phyloP scores from a whole-genome alignment of 176 grass and related monocot genomes.

The Aegilops sharonensis region DNA sequence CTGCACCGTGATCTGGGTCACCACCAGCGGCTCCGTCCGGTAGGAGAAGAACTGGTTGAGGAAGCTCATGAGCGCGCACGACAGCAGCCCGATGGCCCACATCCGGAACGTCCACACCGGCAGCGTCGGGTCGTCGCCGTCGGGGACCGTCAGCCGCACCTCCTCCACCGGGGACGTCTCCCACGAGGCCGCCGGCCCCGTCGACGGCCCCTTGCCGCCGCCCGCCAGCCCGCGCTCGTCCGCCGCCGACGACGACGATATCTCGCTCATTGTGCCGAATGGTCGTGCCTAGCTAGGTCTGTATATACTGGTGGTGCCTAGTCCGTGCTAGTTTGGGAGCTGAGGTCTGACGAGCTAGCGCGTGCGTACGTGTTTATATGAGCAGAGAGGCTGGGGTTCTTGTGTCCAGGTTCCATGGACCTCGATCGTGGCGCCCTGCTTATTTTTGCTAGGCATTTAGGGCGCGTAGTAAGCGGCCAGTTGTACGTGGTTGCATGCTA shows the following conservation, averaged over 20 bases:
- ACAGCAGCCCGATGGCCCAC: conserved; percentile 64
- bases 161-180: conserved; percentile 69
- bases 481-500: no score
- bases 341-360: no score
- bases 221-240: conserved; percentile 35
- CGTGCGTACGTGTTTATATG: no score
- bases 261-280: conserved; percentile 29
- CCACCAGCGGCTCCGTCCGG: conserved; percentile 78
- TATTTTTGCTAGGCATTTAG: no score
- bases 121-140: conserved; percentile 62
- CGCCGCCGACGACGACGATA: neutral
- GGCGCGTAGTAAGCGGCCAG: no score
- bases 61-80: conserved; percentile 75
- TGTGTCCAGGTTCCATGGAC: no score
- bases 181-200: neutral
- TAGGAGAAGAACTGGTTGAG: conserved; percentile 95
- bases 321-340: no score
- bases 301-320: no score
- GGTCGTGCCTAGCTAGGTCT: no score
- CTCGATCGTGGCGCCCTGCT: no score
- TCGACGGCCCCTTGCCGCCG: neutral
- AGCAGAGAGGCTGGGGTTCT: no score
- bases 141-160: conserved; percentile 66
- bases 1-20: conserved; percentile 85
- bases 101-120: conserved; percentile 97